A percentile compares a stretch with the other conserved stretches of the same genome.
Conservation (phyloP, 352 stramenopile genomes). For the Phytophthora megakarya region DNA sequence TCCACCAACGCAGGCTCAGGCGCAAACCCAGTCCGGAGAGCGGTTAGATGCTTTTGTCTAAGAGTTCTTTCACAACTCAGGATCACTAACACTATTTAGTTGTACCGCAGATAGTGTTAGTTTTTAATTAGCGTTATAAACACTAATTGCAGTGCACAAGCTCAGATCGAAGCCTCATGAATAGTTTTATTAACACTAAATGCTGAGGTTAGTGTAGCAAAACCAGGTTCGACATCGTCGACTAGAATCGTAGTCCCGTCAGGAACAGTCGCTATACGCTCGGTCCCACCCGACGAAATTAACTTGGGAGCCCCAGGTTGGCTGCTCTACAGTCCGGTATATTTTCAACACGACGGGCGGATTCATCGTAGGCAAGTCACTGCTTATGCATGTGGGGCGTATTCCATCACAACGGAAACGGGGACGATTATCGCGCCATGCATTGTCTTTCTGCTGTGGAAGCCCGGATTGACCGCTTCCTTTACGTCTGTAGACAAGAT, state of each 20-base stretch:
- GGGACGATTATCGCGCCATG: neutral
- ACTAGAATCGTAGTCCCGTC: too few species aligned
- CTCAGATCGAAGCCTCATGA: neutral
- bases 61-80: too few species aligned
- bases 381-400: neutral
- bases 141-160: neutral
- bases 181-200: slow-evolving; percentile 1
- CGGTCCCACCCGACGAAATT: neutral
- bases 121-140: slow-evolving; percentile 1
- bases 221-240: too few species aligned
- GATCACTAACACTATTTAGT: neutral
- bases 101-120: neutral
- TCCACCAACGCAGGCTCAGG: neutral
- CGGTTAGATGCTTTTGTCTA: too few species aligned
- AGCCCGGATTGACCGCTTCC: neutral
- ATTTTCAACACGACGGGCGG: neutral
- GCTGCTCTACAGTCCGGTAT: neutral
- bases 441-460: neutral
- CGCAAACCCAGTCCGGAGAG: too few species aligned
- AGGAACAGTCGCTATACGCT: too few species aligned
- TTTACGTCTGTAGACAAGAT: neutral
- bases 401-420: neutral
- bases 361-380: neutral
- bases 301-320: neutral
- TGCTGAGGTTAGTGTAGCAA: slow-evolving; percentile 5